Conservation (phyloP, 2,329 filamentous ascomycete genomes). For the Penicillium rolfsii region DNA sequence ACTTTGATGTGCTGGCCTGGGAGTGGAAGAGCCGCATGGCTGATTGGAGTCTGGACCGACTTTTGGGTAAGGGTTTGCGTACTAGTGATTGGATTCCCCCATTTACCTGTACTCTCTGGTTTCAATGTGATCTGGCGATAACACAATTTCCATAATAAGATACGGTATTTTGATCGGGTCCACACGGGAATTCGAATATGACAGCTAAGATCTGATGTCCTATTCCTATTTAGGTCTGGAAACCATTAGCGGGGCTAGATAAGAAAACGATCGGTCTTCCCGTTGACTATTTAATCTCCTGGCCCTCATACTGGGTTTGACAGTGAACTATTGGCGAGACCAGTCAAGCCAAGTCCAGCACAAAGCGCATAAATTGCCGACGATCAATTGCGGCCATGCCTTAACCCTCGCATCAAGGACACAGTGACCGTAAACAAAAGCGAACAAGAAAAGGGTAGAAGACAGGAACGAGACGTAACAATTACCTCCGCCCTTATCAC, state of each 20-base stretch:
- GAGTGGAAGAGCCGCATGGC: neutral
- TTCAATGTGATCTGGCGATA: neutral
- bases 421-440: neutral
- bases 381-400: neutral
- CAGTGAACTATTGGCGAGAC: neutral
- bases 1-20: neutral
- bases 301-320: neutral
- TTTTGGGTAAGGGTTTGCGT: neutral
- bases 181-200: neutral
- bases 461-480: neutral
- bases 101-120: neutral
- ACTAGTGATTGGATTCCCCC: neutral
- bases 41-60: neutral
- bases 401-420: neutral
- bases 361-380: conserved; percentile 1
- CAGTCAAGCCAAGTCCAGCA: neutral
- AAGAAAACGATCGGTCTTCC: neutral
- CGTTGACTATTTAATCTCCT: neutral
- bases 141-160: neutral
- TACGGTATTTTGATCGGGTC: neutral
- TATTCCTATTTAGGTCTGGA: neutral
- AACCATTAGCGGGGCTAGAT: neutral
- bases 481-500: neutral
- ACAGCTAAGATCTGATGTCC: neutral
- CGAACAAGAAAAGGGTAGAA: neutral